Evolutionary conservation across 2,329 filamentous ascomycete species (phyloP).

Genomic region (Aciculosporium take): DNA sequence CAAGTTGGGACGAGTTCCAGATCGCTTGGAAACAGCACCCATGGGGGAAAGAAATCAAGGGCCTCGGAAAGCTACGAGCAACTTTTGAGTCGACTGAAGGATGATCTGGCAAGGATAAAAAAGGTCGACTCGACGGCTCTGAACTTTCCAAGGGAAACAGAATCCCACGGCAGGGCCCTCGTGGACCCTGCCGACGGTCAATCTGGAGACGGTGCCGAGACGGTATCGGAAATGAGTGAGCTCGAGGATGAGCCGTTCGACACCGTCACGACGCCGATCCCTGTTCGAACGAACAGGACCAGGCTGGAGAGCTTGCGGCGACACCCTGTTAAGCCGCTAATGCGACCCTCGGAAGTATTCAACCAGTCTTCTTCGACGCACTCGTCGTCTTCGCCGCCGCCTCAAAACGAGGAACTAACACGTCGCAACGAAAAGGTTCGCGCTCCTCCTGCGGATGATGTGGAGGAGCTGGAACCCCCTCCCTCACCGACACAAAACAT

Average conservation of each 20-base stretch:
- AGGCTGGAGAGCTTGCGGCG: slow-evolving; percentile 11
- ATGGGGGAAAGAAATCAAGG: slow-evolving; percentile 9
- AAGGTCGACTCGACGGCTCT: slow-evolving; percentile 7
- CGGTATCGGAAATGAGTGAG: slow-evolving; percentile 37
- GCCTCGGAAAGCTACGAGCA: slow-evolving; percentile 29
- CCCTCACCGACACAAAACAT: slow-evolving; percentile 33
- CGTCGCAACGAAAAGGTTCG: background rate
- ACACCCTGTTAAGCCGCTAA: slow-evolving; percentile 15
- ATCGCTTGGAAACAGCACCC: slow-evolving; percentile 14
- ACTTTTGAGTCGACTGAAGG: slow-evolving; percentile 27
- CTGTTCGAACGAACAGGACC: slow-evolving; percentile 13
- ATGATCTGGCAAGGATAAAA: slow-evolving; percentile 23
- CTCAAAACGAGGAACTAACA: background rate
- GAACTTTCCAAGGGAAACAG: slow-evolving; percentile 6
- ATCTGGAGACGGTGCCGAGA: slow-evolving; percentile 9
- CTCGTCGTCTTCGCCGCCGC: slow-evolving; percentile 1
- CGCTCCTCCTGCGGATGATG: background rate
- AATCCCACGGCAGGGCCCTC: background rate
- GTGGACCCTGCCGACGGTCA: background rate
- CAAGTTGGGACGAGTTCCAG: slow-evolving; percentile 22
- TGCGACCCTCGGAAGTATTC: slow-evolving; percentile 13
- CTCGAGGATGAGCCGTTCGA: slow-evolving; percentile 31
- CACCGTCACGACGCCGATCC: slow-evolving; percentile 8
- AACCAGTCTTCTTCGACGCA: background rate
- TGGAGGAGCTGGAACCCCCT: background rate